A percentile compares a stretch with the other conserved stretches of the same genome.
phyloP scores from a whole-genome alignment of 345 rosid genomes.

The Eucalyptus lansdowneana region DNA sequence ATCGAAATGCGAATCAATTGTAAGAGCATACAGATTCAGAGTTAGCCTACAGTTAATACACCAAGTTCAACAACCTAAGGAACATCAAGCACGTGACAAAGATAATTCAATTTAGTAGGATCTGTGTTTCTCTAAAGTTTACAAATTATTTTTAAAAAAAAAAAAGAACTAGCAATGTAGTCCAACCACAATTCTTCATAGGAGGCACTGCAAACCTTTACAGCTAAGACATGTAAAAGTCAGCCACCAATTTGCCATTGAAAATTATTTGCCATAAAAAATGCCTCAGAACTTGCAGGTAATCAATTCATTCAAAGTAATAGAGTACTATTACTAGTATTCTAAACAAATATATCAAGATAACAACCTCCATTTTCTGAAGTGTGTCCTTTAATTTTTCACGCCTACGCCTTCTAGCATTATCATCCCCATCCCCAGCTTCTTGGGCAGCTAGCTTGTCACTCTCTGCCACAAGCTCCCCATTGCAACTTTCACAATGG shows the following conservation, averaged over 20 bases:
- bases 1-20: not conserved
- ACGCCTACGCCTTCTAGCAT: conserved; percentile 68
- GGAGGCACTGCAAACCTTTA: not conserved
- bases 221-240: not conserved
- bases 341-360: not conserved
- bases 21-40: not conserved
- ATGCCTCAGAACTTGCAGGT: not conserved
- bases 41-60: not conserved
- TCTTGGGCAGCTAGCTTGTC: conserved; percentile 80
- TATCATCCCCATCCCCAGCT: conserved; percentile 85
- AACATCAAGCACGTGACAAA: not conserved
- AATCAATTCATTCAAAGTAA: not conserved
- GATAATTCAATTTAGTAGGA: not conserved
- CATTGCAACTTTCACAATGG: conserved; percentile 84
- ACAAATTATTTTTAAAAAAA: not conserved
- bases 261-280: not conserved
- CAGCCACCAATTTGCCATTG: not conserved
- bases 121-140: not conserved
- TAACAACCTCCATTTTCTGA: conserved; percentile 62
- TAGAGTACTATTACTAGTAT: not conserved
- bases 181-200: not conserved
- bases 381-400: conserved; percentile 74
- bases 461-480: conserved; percentile 84
- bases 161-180: not conserved
- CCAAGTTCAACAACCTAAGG: not conserved